Evolutionary conservation across 306 rosid genomes (phyloP).

Genomic region (Biancaea sappan): DNA sequence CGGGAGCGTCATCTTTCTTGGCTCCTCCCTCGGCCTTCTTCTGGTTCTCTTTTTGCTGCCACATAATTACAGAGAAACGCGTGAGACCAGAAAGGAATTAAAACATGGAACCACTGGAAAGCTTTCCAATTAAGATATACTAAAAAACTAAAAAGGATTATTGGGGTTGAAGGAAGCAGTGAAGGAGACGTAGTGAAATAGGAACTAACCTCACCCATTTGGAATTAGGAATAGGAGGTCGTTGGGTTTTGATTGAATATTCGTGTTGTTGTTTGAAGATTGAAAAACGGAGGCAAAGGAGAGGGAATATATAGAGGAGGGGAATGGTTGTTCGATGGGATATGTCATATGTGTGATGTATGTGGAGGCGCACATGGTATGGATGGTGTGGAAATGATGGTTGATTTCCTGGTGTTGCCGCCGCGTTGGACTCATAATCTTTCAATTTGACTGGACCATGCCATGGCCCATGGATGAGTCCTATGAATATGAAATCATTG

Average conservation of each 20-base stretch:
- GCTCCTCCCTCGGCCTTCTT: constrained; percentile 60
- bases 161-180: neutral
- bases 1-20: constrained; percentile 47
- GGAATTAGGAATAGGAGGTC: constrained; percentile 1
- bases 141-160: neutral
- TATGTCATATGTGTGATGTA: neutral
- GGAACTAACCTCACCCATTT: constrained; percentile 70
- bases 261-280: constrained; percentile 33
- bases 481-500: too few relatives aligned
- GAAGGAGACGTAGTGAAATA: neutral
- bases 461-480: too few relatives aligned
- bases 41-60: constrained; percentile 56
- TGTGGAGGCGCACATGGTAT: neutral
- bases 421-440: neutral
- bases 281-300: neutral
- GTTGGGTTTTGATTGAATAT: neutral
- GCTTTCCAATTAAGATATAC: neutral
- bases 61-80: neutral
- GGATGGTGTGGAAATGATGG: neutral
- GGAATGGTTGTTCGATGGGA: constrained; percentile 4
- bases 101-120: constrained; percentile 11
- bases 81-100: neutral
- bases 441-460: neutral
- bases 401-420: neutral
- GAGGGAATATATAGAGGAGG: constrained; percentile 34